Evolutionary conservation across 305 asterid species (phyloP).

Genomic region (Nicotiana rustica): DNA sequence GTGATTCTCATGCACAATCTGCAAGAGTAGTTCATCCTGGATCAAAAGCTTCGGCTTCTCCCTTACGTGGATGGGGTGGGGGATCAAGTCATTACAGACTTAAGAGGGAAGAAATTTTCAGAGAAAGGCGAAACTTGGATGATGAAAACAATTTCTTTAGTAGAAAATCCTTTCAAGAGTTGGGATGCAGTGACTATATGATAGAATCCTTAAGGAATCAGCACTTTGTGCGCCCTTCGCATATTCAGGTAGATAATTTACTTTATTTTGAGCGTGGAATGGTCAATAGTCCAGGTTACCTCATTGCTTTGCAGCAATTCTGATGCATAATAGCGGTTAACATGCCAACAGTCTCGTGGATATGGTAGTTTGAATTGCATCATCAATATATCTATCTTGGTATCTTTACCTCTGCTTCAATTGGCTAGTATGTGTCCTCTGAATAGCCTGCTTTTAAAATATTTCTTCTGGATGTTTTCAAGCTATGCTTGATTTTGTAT

Average conservation of each 20-base stretch:
- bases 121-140: slow-evolving; percentile 53
- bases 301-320: slow-evolving; percentile 36
- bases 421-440: background rate
- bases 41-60: slow-evolving; percentile 50
- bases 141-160: slow-evolving; percentile 72
- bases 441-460: slow-evolving; percentile 24
- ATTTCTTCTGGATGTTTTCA: slow-evolving; percentile 7
- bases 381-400: slow-evolving; percentile 29
- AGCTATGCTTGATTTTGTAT: background rate
- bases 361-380: slow-evolving; percentile 10
- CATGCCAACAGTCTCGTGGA: background rate
- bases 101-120: slow-evolving; percentile 47
- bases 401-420: slow-evolving; percentile 28
- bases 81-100: slow-evolving; percentile 51
- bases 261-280: slow-evolving; percentile 23
- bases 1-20: slow-evolving; percentile 43
- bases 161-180: slow-evolving; percentile 75
- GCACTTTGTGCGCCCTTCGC: slow-evolving; percentile 79
- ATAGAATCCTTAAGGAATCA: slow-evolving; percentile 68
- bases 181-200: slow-evolving; percentile 80
- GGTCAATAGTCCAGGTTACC: slow-evolving; percentile 18
- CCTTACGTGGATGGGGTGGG: slow-evolving; percentile 80
- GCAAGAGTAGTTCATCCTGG: slow-evolving; percentile 44
- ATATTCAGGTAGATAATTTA: slow-evolving; percentile 72
- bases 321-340: slow-evolving; percentile 28